Conservation (phyloP, 495 filamentous ascomycete species). For the Aspergillus baeticus region DNA sequence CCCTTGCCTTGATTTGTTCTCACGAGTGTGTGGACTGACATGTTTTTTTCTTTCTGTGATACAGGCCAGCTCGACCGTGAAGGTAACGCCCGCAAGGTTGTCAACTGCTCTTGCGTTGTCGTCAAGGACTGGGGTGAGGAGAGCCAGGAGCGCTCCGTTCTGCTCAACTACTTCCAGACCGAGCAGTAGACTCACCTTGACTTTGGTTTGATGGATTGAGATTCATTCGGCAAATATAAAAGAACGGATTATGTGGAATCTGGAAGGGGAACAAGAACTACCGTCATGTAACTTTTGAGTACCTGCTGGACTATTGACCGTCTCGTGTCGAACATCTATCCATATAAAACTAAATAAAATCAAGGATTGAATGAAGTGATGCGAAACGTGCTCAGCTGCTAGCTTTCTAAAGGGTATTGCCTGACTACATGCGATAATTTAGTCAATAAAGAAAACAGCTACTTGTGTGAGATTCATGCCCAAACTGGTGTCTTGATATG, state of each 20-base stretch:
- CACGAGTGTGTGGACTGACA: slow-evolving; percentile 21
- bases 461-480: too few species aligned
- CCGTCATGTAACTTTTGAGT: not conserved
- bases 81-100: slow-evolving; percentile 98
- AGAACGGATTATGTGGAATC: too few species aligned
- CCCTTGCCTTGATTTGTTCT: slow-evolving; percentile 13
- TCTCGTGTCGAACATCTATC: not conserved
- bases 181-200: slow-evolving; percentile 55
- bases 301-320: not conserved
- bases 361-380: not conserved
- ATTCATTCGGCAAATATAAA: not conserved
- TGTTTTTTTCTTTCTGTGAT: not conserved
- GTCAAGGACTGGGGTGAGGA: slow-evolving; percentile 99
- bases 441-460: too few species aligned
- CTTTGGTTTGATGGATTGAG: slow-evolving; percentile 5
- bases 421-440: not conserved
- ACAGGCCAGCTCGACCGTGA: slow-evolving; percentile 96
- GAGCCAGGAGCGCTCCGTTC: slow-evolving; percentile 93
- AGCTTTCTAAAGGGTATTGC: too few species aligned
- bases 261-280: not conserved
- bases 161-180: slow-evolving; percentile 99
- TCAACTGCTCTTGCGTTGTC: slow-evolving; percentile 99
- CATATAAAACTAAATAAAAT: not conserved
- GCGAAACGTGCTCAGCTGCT: too few species aligned
- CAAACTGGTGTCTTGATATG: not conserved